Evolutionary conservation across 495 filamentous ascomycete genomes (phyloP), one percentile per base, ranked within the genome.

Genomic region (Stereocaulon alpinum): DNA sequence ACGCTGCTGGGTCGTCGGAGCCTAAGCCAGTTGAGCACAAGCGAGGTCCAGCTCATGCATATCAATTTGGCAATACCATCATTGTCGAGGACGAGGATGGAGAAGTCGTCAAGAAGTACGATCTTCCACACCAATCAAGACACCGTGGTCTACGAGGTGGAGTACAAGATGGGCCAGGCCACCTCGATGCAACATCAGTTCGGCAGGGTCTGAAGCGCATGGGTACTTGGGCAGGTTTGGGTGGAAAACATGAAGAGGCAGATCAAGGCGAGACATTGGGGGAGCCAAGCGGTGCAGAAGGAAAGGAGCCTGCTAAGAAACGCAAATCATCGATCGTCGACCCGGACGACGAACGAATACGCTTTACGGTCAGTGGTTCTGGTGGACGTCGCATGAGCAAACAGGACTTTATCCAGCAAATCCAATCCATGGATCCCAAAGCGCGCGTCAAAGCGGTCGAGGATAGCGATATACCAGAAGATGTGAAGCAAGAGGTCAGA

Each of bases 41-140:
- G 48, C 74, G 80, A 24, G 78, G 74, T 30, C 84, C 93, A 6
- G 94, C 94, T 12, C 80, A 88, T 66, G 94, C 94, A 4, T 99
- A 95, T 66, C 90, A 95, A 64, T 96, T 92, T 64, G 94, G 91
- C 47, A 93, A 89, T 64, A 95, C 91, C 70, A 92, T 99, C 64
- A 96, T 99, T 67, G 90, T 99, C 17, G 94, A 99, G 71, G 91
- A 99, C 65, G 91, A 92, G 69, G 87, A 96, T 68, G 94, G 94
- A 32, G 94, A 99, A 67, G 94, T 99, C 14, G 82, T 99, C 69
- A 94, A 95, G 77, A 95, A 93, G 60, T 97, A 95, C 69, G 89
- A 95, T 55, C 85, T 96, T 32, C 87, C 91, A 12, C 65, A 77
- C 4, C 59, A 57, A 17, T 63, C 67, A 64, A 66, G 64, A 69